These are phyloP conservation scores for Plectosphaerella plurivora DNA, from an alignment of 2,329 filamentous ascomycete species.

Conservation along the genomic window DNA sequence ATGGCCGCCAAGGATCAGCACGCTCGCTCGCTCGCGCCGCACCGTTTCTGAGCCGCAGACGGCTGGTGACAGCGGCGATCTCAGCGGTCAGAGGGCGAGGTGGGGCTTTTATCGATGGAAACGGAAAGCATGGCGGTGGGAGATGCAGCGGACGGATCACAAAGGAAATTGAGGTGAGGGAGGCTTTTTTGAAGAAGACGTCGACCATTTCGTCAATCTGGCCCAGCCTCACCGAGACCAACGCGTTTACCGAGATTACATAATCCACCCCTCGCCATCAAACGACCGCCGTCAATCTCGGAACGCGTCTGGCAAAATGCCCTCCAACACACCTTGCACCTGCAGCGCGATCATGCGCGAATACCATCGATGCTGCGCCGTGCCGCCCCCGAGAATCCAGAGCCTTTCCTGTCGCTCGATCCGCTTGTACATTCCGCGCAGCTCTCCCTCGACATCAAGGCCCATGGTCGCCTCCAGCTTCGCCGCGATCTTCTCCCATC, in stretches of 20 bases:
- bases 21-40: not conserved
- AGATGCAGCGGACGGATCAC: too few species aligned
- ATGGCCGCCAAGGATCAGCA: conserved; percentile 9
- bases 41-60: not conserved
- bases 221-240: too few species aligned
- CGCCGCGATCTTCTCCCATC: conserved; percentile 18
- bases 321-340: conserved; percentile 28
- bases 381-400: conserved; percentile 28
- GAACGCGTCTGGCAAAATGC: conserved; percentile 17
- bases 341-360: conserved; percentile 25
- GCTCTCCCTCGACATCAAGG: conserved; percentile 34
- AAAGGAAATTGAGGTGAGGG: too few species aligned
- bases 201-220: too few species aligned
- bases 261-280: not conserved
- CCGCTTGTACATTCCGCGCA: conserved; percentile 34
- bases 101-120: too few species aligned
- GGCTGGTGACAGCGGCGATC: not conserved
- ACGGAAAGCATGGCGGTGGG: too few species aligned
- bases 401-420: conserved; percentile 25
- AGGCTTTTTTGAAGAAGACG: too few species aligned
- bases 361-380: conserved; percentile 26
- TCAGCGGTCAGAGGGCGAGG: too few species aligned
- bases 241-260: not conserved
- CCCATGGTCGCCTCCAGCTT: conserved; percentile 34
- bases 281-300: not conserved